Evolutionary conservation across 441 rosid genomes (phyloP).

Genomic region (Corymbia calophylla): DNA sequence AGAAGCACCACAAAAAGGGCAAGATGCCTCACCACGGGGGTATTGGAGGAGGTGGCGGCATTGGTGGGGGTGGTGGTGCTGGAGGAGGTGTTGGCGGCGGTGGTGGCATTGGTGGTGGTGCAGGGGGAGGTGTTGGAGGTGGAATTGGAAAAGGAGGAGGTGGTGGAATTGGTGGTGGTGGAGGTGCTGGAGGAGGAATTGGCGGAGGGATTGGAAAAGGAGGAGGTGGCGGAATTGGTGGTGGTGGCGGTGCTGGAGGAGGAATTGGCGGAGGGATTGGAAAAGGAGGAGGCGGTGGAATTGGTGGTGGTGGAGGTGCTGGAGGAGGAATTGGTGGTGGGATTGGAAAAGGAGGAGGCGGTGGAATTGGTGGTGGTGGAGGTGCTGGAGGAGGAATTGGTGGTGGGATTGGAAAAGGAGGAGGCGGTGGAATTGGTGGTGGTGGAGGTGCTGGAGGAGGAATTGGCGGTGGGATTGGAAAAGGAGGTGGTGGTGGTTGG

Average conservation of each 20-base stretch:
- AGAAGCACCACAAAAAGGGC: background rate
- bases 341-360: background rate
- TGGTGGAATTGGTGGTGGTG: background rate
- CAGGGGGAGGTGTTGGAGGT: background rate
- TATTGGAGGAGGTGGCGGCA: background rate
- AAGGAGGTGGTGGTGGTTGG: background rate
- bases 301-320: background rate
- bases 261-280: background rate
- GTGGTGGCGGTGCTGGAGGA: background rate
- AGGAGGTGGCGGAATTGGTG: background rate
- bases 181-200: background rate
- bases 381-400: background rate
- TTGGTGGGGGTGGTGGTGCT: background rate
- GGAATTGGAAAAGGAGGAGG: background rate
- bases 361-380: background rate
- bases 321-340: background rate
- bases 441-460: background rate
- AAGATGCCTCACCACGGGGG: background rate
- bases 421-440: background rate
- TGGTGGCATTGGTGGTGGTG: background rate
- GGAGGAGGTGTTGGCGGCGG: background rate
- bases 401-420: background rate
- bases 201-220: background rate
- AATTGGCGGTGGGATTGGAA: background rate
- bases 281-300: background rate